These are phyloP conservation scores for Daldinia eschscholtzii DNA, from an alignment of 2,329 filamentous ascomycete genomes.

Conservation along the genomic window DNA sequence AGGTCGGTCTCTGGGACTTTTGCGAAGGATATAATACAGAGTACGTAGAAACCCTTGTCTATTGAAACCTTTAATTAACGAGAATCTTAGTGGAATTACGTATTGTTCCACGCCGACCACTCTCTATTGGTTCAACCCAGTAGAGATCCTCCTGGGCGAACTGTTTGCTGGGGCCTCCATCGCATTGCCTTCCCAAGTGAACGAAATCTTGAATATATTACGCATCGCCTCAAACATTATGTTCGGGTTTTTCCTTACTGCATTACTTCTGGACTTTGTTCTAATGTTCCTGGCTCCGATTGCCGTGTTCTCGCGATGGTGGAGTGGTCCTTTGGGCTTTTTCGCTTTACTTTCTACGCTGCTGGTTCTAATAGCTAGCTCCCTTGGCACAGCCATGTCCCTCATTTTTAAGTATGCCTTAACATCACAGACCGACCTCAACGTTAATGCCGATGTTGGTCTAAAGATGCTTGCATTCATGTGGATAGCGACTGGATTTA, in stretches of 20 bases:
- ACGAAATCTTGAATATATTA: conserved; percentile 79
- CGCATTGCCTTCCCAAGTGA: conserved; percentile 80
- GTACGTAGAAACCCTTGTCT: conserved; percentile 52
- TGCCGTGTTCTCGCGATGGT: conserved; percentile 66
- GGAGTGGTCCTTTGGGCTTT: conserved; percentile 75
- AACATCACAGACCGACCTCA: conserved; percentile 76
- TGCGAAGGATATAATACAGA: conserved; percentile 85
- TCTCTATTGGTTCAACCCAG: conserved; percentile 92
- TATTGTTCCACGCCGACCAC: conserved; percentile 76
- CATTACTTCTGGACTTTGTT: conserved; percentile 76
- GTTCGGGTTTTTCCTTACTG: conserved; percentile 87
- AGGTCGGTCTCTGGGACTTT: conserved; percentile 90
- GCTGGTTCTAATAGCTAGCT: conserved; percentile 75
- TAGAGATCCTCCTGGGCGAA: conserved; percentile 82
- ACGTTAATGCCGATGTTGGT: conserved; percentile 79
- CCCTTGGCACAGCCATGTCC: conserved; percentile 87
- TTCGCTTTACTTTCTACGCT: conserved; percentile 76
- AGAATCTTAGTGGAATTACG: conserved; percentile 73
- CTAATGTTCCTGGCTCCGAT: conserved; percentile 76
- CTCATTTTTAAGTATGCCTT: conserved; percentile 84
- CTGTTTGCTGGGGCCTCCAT: conserved; percentile 86
- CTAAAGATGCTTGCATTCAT: conserved; percentile 85
- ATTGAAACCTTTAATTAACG: conserved; percentile 60
- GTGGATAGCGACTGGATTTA: conserved; percentile 82
- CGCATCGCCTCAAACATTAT: conserved; percentile 83